Conservation (phyloP, 345 rosid species). For the Xanthoceras sorbifolium region DNA sequence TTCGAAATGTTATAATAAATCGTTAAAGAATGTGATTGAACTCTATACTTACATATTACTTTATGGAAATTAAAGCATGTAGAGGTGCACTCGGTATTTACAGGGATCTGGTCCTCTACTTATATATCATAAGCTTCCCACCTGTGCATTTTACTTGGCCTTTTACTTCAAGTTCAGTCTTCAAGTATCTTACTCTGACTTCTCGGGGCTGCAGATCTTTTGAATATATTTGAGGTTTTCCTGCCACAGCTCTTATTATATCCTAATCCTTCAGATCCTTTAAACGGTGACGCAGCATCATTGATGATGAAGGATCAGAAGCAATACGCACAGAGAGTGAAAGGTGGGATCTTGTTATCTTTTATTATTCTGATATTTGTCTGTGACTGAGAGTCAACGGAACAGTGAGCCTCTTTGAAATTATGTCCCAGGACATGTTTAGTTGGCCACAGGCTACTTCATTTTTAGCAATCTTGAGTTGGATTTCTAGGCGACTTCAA, state of each 20-base stretch:
- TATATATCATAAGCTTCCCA: neutral
- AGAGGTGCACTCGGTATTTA: neutral
- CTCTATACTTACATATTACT: too few relatives aligned
- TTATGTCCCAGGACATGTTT: neutral
- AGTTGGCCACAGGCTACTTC: neutral
- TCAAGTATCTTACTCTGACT: constrained; percentile 16
- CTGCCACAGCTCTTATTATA: constrained; percentile 43
- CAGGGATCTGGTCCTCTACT: neutral
- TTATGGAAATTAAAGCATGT: neutral
- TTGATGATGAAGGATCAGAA: constrained; percentile 41
- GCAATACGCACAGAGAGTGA: constrained; percentile 37
- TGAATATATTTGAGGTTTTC: constrained; percentile 43
- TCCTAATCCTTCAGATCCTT: constrained; percentile 43
- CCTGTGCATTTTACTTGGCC: neutral
- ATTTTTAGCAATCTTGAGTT: neutral
- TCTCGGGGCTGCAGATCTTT: constrained; percentile 36
- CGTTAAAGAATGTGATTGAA: neutral
- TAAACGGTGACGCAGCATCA: constrained; percentile 45
- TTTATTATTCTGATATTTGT: neutral
- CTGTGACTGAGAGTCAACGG: neutral
- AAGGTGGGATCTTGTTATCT: constrained; percentile 22
- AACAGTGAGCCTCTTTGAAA: neutral
- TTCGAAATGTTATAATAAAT: neutral
- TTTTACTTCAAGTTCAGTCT: neutral
- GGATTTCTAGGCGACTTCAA: neutral